These are phyloP conservation scores for Kluyveromyces marxianus DNA, from an alignment of 1,139 yeast genomes.

Conservation along the genomic window DNA sequence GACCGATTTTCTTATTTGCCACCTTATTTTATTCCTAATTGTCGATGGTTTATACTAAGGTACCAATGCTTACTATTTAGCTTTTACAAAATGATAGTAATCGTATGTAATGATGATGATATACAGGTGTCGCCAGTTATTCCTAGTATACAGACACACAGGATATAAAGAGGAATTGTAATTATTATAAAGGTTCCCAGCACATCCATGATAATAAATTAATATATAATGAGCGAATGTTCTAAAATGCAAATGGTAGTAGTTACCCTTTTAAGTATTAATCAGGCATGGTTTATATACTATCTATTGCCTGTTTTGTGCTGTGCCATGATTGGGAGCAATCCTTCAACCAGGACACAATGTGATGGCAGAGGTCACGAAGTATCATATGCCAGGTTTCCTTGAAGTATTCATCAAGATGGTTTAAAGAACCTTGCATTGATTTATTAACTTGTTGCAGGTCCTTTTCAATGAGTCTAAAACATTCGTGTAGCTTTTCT, in stretches of 20 bases:
- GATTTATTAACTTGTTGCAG: conserved; percentile 31
- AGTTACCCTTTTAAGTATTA: neutral
- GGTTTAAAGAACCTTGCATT: conserved; percentile 20
- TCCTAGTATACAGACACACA: no score
- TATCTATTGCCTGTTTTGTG: conserved; percentile 7
- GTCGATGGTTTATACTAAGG: no score
- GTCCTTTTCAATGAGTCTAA: conserved; percentile 30
- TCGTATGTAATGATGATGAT: no score
- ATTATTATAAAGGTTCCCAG: no score
- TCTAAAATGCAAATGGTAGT: neutral
- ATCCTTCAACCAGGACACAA: conserved; percentile 25
- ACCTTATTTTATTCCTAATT: neutral
- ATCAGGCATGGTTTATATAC: conserved; percentile 1
- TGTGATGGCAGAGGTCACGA: conserved; percentile 24
- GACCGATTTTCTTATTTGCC: neutral
- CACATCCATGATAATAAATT: no score
- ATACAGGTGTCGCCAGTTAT: no score
- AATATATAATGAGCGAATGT: neutral
- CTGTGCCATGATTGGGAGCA: conserved; percentile 33
- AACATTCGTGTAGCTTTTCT: conserved; percentile 33
- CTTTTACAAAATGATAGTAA: no score
- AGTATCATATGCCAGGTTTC: conserved; percentile 25
- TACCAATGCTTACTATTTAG: no score
- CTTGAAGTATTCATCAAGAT: conserved; percentile 20
- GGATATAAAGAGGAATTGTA: no score